Base-by-base conservation (phyloP, 495 filamentous ascomycete genomes). In the Hypoxylon fragiforme region DNA sequence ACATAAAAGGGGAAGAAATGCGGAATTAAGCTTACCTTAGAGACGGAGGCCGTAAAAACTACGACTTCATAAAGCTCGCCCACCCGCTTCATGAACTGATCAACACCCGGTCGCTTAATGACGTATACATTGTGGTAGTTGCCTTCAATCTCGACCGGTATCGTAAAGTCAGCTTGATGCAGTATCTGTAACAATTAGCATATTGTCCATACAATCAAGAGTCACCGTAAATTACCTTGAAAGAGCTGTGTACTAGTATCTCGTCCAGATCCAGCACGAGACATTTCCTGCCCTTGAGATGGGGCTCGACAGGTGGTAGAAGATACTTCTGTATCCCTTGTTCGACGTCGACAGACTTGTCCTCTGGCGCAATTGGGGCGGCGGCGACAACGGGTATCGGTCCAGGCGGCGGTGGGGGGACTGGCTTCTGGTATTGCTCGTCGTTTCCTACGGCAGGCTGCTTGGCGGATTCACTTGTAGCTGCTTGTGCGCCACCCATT, bases 41-140 rank as follows among this genome's bases (percentile, higher is more conserved):
- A 97, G 28, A 99, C 94, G 1, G 94, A 99, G 38, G 94, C 94
- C 22, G 94, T 99, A 66, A 99, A 99, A 37, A 99, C 92, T 34
- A 99, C 94, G 28, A 99, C 90, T 69, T 99, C 94, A 66, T 97
- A 99, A 36, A 99, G 77, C 73, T 99, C 94, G 34, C 94, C 94
- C 24, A 99, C 91, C 22, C 94, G 81, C 73, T 97, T 99, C 91
- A 99, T 96, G 71, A 99, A 99, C 55, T 92, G 85, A 67, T 99
- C 94, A 12, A 97, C 94, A 20, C 94, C 94, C 16, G 94, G 94
- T 47, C 94, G 84, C 72, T 99, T 99, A 69, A 97, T 97, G 41
- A 99, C 94, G 69, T 99, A 99, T 38, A 99, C 95, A 60, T 99
- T 99, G 71, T 99, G 94, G 67, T 91, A 97, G 68, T 96, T 94